Evolutionary conservation across 23 red algal genomes (phyloP).

Genomic region (Gracilaria vermiculophylla): DNA sequence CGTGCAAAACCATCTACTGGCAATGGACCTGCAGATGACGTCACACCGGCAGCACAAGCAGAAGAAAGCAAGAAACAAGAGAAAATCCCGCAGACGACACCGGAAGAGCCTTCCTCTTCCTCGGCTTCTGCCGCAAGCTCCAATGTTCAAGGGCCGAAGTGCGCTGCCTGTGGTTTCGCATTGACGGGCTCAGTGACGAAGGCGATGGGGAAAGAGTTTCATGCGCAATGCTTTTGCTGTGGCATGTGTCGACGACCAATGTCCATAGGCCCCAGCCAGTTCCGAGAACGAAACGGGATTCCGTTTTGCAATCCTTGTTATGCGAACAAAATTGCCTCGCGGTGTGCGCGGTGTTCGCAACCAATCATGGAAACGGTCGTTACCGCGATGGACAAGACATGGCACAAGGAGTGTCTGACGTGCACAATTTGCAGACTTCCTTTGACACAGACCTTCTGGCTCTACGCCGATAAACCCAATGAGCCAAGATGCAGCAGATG

Average conservation of each 20-base stretch:
- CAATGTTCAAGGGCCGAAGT: slow-evolving; percentile 21
- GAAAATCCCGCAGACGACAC: not conserved
- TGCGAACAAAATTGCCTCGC: slow-evolving; percentile 72
- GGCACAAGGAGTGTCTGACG: slow-evolving; percentile 84
- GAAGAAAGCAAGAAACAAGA: not conserved
- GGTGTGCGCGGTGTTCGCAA: slow-evolving; percentile 84
- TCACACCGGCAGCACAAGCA: not conserved
- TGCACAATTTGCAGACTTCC: slow-evolving; percentile 82
- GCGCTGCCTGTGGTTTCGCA: slow-evolving; percentile 66
- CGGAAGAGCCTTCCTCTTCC: not conserved
- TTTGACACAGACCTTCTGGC: slow-evolving; percentile 81
- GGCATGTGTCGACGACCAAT: slow-evolving; percentile 57
- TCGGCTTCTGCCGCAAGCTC: not conserved
- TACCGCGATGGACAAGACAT: slow-evolving; percentile 87
- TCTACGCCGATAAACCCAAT: slow-evolving; percentile 82
- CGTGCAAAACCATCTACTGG: not conserved
- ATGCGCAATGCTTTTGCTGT: slow-evolving; percentile 78
- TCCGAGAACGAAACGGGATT: slow-evolving; percentile 53
- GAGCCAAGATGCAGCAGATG: slow-evolving; percentile 86
- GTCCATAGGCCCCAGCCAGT: slow-evolving; percentile 19
- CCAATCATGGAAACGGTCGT: slow-evolving; percentile 86
- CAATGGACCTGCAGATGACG: not conserved
- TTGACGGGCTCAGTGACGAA: slow-evolving; percentile 24
- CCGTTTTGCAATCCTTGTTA: slow-evolving; percentile 87
- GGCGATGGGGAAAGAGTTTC: slow-evolving; percentile 68